A percentile compares a stretch with the other conserved stretches of the same genome.
Conservation (phyloP, 306 rosid species). For the Canavalia gladiata region DNA sequence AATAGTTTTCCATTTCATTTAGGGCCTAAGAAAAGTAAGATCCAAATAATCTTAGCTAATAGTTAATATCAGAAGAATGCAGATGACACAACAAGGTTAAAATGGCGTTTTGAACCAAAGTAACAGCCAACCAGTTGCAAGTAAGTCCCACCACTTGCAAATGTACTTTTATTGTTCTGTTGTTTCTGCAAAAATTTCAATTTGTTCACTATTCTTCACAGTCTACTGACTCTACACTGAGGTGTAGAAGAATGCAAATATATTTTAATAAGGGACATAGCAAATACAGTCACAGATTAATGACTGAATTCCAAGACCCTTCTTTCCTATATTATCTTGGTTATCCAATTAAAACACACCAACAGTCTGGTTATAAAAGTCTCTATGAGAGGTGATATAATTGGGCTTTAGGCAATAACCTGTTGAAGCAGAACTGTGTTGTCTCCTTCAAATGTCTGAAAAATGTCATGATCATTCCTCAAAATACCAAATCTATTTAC, state of each 20-base stretch:
- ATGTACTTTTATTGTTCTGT: neutral
- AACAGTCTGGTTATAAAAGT: conserved; percentile 35
- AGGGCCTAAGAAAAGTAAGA: conserved; percentile 35
- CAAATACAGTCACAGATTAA: conserved; percentile 19
- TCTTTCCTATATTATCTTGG: conserved; percentile 12
- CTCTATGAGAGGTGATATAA: conserved; percentile 25
- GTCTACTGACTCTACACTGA: neutral
- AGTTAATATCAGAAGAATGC: neutral
- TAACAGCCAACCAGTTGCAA: conserved; percentile 27
- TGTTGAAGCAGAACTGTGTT: conserved; percentile 98
- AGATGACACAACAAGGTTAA: conserved; percentile 42
- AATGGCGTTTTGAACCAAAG: conserved; percentile 32
- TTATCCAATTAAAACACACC: conserved; percentile 25
- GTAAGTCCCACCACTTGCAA: neutral
- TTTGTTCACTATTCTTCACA: conserved; percentile 23
- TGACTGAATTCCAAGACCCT: conserved; percentile 3
- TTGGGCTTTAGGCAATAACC: conserved; percentile 57
- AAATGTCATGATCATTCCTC: conserved; percentile 97
- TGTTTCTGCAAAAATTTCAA: conserved; percentile 10
- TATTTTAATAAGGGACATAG: neutral
- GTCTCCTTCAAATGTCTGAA: conserved; percentile 99
- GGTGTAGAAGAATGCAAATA: conserved; percentile 29
- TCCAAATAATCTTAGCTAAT: conserved; percentile 27
- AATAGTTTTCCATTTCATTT: conserved; percentile 13
- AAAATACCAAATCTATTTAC: conserved; percentile 87